Base-by-base conservation (phyloP, 129 eudicot genomes). In the Glebionis coronaria region DNA sequence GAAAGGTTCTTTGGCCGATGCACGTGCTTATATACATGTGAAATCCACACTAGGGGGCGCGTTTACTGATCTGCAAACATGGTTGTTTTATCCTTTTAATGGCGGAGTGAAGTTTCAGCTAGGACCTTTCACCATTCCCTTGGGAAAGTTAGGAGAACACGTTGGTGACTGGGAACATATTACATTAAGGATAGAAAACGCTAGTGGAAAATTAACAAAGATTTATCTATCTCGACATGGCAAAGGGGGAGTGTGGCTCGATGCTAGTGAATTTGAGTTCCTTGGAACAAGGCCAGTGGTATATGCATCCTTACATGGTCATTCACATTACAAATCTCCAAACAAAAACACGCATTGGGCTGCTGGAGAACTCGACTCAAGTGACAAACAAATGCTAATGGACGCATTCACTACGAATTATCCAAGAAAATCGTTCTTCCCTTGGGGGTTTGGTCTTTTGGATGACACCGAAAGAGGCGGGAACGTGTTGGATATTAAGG, bases 221-320 rank as follows among this genome's bases (percentile, higher is more conserved):
- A n/a, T n/a, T n/a, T n/a, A n/a, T n/a, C n/a, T n/a, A n/a, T n/a
- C n/a, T n/a, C 73, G 76, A 68, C 87, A 82, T 14, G 44, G 25
- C 29, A 62, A 57, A 3, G n/a, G n/a, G n/a, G 87, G 83, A 0
- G 12, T 9, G 38, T 82, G 87, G 87, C 13, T 75, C 2, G 20
- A 31, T 6, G 61, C 81, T 28, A 42, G 47, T 0, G 74, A 79
- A 21, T 65, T 79, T 12, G 81, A 71, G 59, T 72, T 20, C 4
- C 9, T 45, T 3, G 71, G 55, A 3, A 78, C 69, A 40, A 68
- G 73, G 57, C 77, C 80, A 8, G 61, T n/a, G n/a, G n/a, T n/a
- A n/a, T n/a, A n/a, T n/a, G n/a, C n/a, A n/a, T n/a, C n/a, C n/a
- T n/a, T n/a, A n/a, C n/a, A n/a, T n/a, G n/a, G n/a, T n/a, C n/a